These are phyloP conservation scores for Cyanodermella asteris DNA, from an alignment of 2,329 filamentous ascomycete genomes.

Conservation along the genomic window DNA sequence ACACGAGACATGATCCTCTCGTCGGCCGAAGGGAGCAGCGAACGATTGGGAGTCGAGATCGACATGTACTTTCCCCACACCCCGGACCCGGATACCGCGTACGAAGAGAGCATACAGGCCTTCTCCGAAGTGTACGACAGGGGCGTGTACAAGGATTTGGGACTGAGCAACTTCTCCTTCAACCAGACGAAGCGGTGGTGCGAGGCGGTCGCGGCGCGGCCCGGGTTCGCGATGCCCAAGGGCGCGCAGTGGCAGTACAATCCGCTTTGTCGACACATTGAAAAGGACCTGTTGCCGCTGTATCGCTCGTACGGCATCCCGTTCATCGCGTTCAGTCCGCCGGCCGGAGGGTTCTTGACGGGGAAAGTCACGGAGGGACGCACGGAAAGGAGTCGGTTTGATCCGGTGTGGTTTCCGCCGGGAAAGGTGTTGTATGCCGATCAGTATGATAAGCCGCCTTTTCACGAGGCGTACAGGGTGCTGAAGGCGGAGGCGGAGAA, in stretches of 20 bases:
- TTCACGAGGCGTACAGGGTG: slow-evolving; percentile 12
- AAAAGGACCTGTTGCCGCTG: slow-evolving; percentile 15
- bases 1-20: too few relatives aligned
- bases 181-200: too few relatives aligned
- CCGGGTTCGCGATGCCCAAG: slow-evolving; percentile 15
- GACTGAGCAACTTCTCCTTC: too few relatives aligned
- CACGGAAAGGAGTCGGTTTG: slow-evolving; percentile 12
- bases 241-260: slow-evolving; percentile 22
- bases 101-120: too few relatives aligned
- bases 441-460: slow-evolving; percentile 13
- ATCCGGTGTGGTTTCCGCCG: slow-evolving; percentile 10
- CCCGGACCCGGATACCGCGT: too few relatives aligned
- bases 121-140: too few relatives aligned
- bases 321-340: slow-evolving; percentile 11
- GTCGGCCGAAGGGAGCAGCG: too few relatives aligned
- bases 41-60: too few relatives aligned
- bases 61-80: too few relatives aligned
- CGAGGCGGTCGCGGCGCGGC: too few relatives aligned
- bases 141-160: too few relatives aligned
- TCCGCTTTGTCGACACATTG: slow-evolving; percentile 15
- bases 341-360: slow-evolving; percentile 16
- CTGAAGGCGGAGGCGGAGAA: slow-evolving; percentile 9
- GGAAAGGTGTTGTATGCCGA: slow-evolving; percentile 9
- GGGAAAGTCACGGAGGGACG: slow-evolving; percentile 13
- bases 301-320: slow-evolving; percentile 13